Evolutionary conservation across 805 yeast genomes (phyloP), one percentile per base, ranked within the genome.

Genomic region (Dipodascus geniculatus): DNA sequence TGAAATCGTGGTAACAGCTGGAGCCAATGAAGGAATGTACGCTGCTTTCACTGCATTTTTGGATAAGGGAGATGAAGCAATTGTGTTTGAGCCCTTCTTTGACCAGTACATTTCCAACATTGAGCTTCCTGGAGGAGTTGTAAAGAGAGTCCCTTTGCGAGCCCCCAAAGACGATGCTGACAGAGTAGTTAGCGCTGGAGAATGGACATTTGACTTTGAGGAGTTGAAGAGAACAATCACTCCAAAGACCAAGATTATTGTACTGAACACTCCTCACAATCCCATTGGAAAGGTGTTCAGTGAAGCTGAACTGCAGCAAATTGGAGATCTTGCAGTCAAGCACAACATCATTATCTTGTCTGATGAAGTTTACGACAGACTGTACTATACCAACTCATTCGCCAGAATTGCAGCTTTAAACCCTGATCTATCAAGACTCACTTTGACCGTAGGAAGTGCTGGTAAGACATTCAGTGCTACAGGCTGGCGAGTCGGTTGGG

Each of bases 401-500:
- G 83, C 91, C 3, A 78, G 98, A 65, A 84, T 93, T 50, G 95
- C 96, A 1, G 80, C 87, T 1, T 71, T 91, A 53, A 73, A 82
- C 3, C 90, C 91, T 2, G 96, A 89, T 62, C 77, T 89, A 55
- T 83, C 79, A 23, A 79, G 80, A 55, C 74, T 90, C 63, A 87
- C 97, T 0, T 71, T 93, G 54, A 83, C 97, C 2, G 95, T 93
- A 20, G 98, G 98, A 1, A 87, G 96, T 24, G 99, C 97, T 3
- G 99, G 99, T 58, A 93, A 93, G 69, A 82, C 96, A 0, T 93
- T 93, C 72, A 96, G 96, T 16, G 96, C 96, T 48, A 93, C 99
- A 11, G 99, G 99, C 53, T 93, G 98, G 97, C 83, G 99, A 74
- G 79, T 93, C 52, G 99, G 99, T 53, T 93, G 96, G 95, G 77